These are phyloP conservation scores for Bjerkandera adusta DNA, from an alignment of 1,284 basidiomycete species.

Conservation along the genomic window DNA sequence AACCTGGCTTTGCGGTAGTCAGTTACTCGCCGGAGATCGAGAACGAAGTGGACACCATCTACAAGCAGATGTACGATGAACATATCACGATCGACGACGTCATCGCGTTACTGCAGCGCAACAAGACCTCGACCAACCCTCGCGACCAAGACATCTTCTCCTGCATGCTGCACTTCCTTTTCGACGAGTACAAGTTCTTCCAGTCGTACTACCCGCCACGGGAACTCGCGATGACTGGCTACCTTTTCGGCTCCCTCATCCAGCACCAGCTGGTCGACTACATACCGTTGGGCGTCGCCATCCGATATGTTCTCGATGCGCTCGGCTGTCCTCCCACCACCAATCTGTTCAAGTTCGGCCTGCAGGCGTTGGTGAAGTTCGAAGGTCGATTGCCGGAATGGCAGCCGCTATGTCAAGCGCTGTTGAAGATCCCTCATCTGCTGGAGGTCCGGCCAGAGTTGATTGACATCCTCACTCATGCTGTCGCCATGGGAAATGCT, in stretches of 20 bases:
- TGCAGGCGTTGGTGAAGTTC: constrained; percentile 89
- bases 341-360: constrained; percentile 94
- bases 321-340: constrained; percentile 88
- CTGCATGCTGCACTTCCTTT: constrained; percentile 98
- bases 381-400: constrained; percentile 90
- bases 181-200: constrained; percentile 99
- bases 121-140: constrained; percentile 80
- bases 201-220: constrained; percentile 93
- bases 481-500: constrained; percentile 55
- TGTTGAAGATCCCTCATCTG: constrained; percentile 87
- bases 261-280: constrained; percentile 93
- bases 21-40: constrained; percentile 90
- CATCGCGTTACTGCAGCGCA: constrained; percentile 81
- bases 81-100: constrained; percentile 94
- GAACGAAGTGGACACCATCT: constrained; percentile 91
- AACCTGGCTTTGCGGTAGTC: constrained; percentile 91
- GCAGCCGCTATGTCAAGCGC: constrained; percentile 89
- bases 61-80: constrained; percentile 98
- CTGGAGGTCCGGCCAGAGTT: constrained; percentile 87
- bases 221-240: constrained; percentile 94
- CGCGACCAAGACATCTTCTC: constrained; percentile 97
- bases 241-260: constrained; percentile 95
- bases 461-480: constrained; percentile 71
- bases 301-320: constrained; percentile 96
- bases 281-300: constrained; percentile 94